Percentiles rank a stretch among this genome's conserved stretches.
phyloP scores from a whole-genome alignment of 495 filamentous ascomycete species.

The Cetradonia linearis region DNA sequence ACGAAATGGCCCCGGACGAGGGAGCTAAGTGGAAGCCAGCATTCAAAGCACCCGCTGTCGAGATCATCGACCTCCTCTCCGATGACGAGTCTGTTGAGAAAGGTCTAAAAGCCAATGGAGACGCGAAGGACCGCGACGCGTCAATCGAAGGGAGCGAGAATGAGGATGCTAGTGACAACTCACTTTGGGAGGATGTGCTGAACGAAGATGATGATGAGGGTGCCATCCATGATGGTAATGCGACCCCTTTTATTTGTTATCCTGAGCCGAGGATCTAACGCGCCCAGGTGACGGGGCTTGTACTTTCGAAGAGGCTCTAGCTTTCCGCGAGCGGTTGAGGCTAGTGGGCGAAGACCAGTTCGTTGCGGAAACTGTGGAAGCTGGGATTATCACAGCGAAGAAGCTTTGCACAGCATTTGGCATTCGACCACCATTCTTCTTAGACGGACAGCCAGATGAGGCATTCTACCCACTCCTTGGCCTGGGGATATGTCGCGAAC shows the following conservation, averaged over 20 bases:
- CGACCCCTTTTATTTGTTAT: no score
- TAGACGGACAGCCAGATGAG: constrained; percentile 65
- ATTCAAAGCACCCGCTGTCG: constrained; percentile 38
- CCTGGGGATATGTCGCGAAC: constrained; percentile 69
- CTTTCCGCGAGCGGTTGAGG: constrained; percentile 59
- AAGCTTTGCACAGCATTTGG: constrained; percentile 91
- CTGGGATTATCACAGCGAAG: constrained; percentile 58
- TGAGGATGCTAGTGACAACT: constrained; percentile 43
- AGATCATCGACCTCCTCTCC: constrained; percentile 35
- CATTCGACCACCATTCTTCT: constrained; percentile 61
- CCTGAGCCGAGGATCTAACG: constrained; percentile 3
- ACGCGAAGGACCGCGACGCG: constrained; percentile 22
- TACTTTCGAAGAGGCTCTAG: constrained; percentile 60
- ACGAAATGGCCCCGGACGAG: constrained; percentile 2
- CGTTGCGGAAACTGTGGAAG: constrained; percentile 58
- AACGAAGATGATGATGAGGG: constrained; percentile 53
- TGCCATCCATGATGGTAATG: constrained; percentile 30
- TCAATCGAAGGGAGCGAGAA: constrained; percentile 38
- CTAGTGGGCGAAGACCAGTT: constrained; percentile 68
- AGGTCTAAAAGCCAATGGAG: neutral
- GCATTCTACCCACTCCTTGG: constrained; percentile 64
- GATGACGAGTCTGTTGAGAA: constrained; percentile 16
- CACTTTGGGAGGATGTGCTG: constrained; percentile 57
- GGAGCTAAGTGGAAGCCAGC: constrained; percentile 16
- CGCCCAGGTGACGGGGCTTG: constrained; percentile 42